A percentile compares a stretch with the other conserved stretches of the same genome.
phyloP scores from a whole-genome alignment of 306 rosid genomes.

The Casuarina glauca region DNA sequence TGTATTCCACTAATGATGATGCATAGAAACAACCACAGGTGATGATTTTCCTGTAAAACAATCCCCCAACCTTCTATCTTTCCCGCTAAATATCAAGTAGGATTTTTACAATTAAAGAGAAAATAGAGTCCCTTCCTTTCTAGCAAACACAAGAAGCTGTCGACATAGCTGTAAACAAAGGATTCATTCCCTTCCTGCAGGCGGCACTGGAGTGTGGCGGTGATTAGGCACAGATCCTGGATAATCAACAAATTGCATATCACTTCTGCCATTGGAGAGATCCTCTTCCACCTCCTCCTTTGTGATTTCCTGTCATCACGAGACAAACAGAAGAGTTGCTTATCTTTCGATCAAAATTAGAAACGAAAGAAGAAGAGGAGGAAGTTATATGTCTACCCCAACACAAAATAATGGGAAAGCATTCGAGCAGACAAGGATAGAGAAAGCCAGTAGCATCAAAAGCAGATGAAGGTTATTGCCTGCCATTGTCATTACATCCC shows the following conservation, averaged over 20 bases:
- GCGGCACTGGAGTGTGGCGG: slow-evolving; percentile 21
- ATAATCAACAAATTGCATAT: slow-evolving; percentile 16
- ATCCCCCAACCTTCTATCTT: too few species aligned
- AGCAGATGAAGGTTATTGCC: slow-evolving; percentile 10
- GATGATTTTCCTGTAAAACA: too few species aligned
- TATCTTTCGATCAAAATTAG: neutral
- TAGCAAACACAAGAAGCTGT: neutral
- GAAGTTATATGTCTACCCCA: neutral
- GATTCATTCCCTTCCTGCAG: slow-evolving; percentile 3
- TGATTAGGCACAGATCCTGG: slow-evolving; percentile 15
- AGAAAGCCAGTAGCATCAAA: slow-evolving; percentile 16
- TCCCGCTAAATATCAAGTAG: too few species aligned
- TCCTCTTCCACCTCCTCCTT: neutral
- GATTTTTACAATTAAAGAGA: too few species aligned
- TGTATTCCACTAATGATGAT: too few species aligned
- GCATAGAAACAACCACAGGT: too few species aligned
- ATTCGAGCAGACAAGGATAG: slow-evolving; percentile 5
- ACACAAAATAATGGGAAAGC: neutral
- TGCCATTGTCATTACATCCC: slow-evolving; percentile 16
- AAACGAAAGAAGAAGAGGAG: neutral
- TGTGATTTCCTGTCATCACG: neutral
- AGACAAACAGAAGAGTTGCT: neutral
- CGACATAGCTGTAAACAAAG: neutral
- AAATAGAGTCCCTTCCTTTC: too few species aligned
- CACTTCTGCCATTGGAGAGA: slow-evolving; percentile 9